Conservation (phyloP, 352 stramenopile genomes). For the Globisporangium spiculum region DNA sequence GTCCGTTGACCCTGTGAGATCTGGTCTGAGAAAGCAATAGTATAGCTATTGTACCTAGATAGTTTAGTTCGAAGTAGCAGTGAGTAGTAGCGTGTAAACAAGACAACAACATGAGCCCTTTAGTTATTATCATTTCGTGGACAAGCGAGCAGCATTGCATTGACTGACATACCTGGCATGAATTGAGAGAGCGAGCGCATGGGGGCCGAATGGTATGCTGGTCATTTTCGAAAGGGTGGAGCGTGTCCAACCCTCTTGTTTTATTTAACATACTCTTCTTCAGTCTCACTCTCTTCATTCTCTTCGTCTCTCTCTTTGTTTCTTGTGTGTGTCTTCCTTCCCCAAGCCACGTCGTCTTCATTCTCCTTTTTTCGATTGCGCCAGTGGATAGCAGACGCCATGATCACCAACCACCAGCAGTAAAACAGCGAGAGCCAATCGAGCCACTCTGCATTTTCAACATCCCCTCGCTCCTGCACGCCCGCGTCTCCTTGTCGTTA, state of each 20-base stretch:
- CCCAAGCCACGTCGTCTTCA: not conserved
- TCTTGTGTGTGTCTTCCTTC: not conserved
- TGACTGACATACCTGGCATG: too few relatives aligned
- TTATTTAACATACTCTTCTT: conserved; percentile 6
- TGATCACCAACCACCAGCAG: not conserved
- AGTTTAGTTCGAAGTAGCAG: not conserved
- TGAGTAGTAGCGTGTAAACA: not conserved
- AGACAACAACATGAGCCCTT: not conserved
- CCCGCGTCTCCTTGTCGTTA: not conserved
- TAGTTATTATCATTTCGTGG: not conserved
- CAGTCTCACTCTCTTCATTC: not conserved
- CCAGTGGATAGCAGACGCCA: not conserved
- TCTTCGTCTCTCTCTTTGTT: not conserved
- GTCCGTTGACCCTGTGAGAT: not conserved
- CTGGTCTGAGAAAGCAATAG: not conserved
- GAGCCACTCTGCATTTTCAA: not conserved
- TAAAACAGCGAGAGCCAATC: not conserved
- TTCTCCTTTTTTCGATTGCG: not conserved
- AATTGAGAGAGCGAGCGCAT: not conserved
- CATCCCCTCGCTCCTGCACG: not conserved
- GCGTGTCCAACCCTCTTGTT: not conserved
- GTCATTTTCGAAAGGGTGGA: not conserved
- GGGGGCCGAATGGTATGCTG: conserved; percentile 4
- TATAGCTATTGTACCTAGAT: not conserved
- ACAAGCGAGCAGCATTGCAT: not conserved